phyloP scores from a whole-genome alignment of 1,139 yeast genomes.

The Saccharomyces hybrid region DNA sequence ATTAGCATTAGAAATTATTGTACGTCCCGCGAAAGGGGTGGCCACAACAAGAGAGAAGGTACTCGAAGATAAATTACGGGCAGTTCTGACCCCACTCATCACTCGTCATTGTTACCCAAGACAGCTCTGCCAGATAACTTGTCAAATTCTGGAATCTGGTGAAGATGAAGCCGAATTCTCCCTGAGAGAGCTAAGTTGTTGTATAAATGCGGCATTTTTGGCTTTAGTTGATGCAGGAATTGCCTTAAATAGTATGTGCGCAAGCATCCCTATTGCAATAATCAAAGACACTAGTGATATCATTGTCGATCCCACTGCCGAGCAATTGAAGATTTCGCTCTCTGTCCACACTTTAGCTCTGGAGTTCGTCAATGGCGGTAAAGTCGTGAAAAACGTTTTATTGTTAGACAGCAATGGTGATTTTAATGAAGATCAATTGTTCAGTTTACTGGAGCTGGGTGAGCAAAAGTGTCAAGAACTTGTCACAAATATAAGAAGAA shows the following conservation, averaged over 20 bases:
- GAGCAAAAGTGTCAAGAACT: conserved; percentile 40
- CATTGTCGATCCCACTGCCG: conserved; percentile 39
- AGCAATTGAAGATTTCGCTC: conserved; percentile 37
- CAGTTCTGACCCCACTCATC: conserved; percentile 55
- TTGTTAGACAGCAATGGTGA: conserved; percentile 66
- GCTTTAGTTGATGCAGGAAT: conserved; percentile 79
- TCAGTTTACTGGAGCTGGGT: conserved; percentile 42
- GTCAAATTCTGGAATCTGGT: conserved; percentile 68
- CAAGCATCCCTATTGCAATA: conserved; percentile 45
- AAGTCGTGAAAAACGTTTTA: conserved; percentile 47
- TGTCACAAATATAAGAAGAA: conserved; percentile 41
- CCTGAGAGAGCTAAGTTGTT: conserved; percentile 56
- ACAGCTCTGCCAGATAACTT: conserved; percentile 74
- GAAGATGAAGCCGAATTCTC: conserved; percentile 35
- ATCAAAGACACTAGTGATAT: conserved; percentile 33
- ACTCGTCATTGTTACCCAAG: conserved; percentile 70
- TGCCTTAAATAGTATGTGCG: conserved; percentile 55
- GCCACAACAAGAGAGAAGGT: conserved; percentile 70
- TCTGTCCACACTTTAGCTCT: conserved; percentile 67
- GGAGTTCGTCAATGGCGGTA: conserved; percentile 41
- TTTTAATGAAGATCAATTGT: conserved; percentile 51
- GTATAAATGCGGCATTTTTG: conserved; percentile 62
- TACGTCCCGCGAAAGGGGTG: conserved; percentile 72
- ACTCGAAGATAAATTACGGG: conserved; percentile 62
- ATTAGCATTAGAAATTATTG: conserved; percentile 71